Evolutionary conservation across 257 asterid genomes (phyloP), one percentile per base, ranked within the genome.

Genomic region (Agastache rugosa): DNA sequence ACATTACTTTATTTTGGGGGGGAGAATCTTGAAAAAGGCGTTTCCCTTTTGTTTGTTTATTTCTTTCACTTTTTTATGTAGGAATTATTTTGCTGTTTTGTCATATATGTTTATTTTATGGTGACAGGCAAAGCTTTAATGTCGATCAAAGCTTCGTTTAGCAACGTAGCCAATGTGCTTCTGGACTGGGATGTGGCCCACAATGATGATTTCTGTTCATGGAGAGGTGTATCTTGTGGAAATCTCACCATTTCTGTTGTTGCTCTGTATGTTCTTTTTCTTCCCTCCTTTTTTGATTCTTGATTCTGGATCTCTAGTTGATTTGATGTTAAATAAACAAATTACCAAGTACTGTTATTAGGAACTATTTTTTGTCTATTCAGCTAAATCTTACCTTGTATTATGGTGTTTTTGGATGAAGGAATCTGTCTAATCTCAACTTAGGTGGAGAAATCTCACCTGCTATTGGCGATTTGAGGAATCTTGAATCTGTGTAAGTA

Each of bases 391-490:
- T 10, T 64, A 5, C 19, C 20, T 76, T 17, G 15, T 31, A 2
- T 53, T 4, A 3, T 71, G 61, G 54, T 10, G 9, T 79, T 14
- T 14, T 48, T 71, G 48, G 63, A 25, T 66, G 70, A 50, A 95
- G 99, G 85, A 95, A 95, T 85, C 87, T 95, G 71, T 95, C 99
- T 58, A 87, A 80, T 81, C 83, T 95, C 71, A 90, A 89, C 81
- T 75, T 95, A 85, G 96, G 96, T 12, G 99, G 99, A 34, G 98
- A 92, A 81, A 89, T 95, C 73, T 90, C 99, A 45, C 81, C 96
- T 3, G 94, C 97, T 48, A 74, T 92, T 71, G 98, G 96, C 62
- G 96, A 95, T 69, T 79, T 95, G 84, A 87, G 69, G 80, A 83
- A 60, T 31, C 91, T 95, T 12, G 88, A 86, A 69, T 85, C 86